Conservation (phyloP, 202 grass and related monocot species). For the Cymbopogon flexuosus region DNA sequence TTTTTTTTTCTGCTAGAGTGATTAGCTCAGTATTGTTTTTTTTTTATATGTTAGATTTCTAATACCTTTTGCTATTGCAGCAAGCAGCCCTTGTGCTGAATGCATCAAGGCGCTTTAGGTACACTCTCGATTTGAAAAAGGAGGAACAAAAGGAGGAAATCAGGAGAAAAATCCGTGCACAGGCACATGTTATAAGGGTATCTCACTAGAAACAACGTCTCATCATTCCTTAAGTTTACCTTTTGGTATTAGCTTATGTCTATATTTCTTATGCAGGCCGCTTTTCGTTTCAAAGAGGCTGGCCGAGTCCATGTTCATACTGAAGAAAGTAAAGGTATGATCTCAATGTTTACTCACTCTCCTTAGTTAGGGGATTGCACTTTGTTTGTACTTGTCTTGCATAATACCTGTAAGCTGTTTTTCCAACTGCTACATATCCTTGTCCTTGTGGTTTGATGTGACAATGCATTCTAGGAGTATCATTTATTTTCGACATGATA, state of each 20-base stretch:
- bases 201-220: background rate
- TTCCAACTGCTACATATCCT: background rate
- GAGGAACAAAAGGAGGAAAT: conserved; percentile 67
- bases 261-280: conserved; percentile 57
- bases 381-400: background rate
- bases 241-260: conserved; percentile 1
- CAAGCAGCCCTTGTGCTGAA: conserved; percentile 83
- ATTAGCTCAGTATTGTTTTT: background rate
- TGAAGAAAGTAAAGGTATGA: conserved; percentile 29
- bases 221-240: background rate
- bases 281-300: conserved; percentile 73
- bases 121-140: conserved; percentile 88
- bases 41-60: background rate
- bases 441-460: conserved; percentile 1
- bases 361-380: background rate
- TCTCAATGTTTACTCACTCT: background rate
- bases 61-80: conserved; percentile 39
- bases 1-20: background rate
- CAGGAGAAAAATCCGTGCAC: conserved; percentile 77
- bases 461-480: background rate
- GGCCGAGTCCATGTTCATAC: conserved; percentile 33
- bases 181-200: conserved; percentile 86
- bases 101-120: conserved; percentile 86
- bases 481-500: background rate
- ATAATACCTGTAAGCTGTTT: background rate